Evolutionary conservation across 139 green algal species (phyloP), one percentile per base, ranked within the genome.

Genomic region (Closterium sp.): DNA sequence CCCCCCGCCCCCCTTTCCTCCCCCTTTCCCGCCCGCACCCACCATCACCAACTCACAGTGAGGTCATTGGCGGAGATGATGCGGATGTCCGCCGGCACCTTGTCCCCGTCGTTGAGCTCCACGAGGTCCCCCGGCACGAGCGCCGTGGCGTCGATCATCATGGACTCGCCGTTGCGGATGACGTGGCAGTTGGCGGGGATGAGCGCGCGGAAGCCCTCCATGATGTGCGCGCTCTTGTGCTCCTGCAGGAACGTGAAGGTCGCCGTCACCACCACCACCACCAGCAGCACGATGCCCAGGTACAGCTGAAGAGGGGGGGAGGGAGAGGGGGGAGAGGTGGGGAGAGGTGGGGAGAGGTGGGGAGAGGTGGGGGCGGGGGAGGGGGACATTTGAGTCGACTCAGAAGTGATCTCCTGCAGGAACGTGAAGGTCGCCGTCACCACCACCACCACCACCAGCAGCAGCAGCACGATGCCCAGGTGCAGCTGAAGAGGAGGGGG

Each of bases 221-320:
- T 97, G 88, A 97, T 95, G 34, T 92, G 91, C 83, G 95, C 95
- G n/a, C 94, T 94, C 91, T 97, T 96, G 19, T 94, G 88, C 64
- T 98, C 96, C 32, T 96, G 95, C 36, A 95, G 94, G 91, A 96
- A 97, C 23, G 92, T 92, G 90, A 97, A 97, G 10, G 94, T 96
- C 85, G 93, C 91, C 16, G 95, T 97, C 23, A 96, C 87, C 4
- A 96, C 76, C 35, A 96, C 94, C 36, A 96, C 94, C 6, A 90
- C 69, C 28, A 96, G 84, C 3, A 98, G 92, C 33, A 97, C 96
- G 3, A 96, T 92, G 16, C 96, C 96, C 16, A 98, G 91, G 93
- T 97, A 97, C 32, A 98, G 85, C 86, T 95, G 90, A 2, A 88
- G 31, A 4, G 5, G 86, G 4, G 9, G 38, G 4, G 28, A 81